Evolutionary conservation across 108 stramenopile species (phyloP), one percentile per base, ranked within the genome.

Genomic region (Conticribra weissflogii): DNA sequence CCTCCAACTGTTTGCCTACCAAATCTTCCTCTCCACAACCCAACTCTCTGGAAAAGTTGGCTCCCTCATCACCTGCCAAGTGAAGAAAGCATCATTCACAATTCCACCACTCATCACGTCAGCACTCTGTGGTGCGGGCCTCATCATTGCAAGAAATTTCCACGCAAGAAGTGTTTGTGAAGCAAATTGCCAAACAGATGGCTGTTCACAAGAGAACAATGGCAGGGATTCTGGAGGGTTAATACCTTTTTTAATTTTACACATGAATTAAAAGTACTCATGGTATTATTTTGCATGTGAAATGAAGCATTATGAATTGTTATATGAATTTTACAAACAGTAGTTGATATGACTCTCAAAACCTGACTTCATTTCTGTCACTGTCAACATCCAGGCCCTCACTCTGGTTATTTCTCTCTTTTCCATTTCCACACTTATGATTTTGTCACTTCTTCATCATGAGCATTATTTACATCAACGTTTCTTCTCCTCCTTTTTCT

Each of bases 31-130:
- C 17, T 74, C 72, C 45, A 31, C 74, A 32, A 74, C 78, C 9
- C 78, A 79, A 59, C 66, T 79, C 2, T 65, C 63, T 29, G 78
- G 78, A 14, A 79, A 79, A 61, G 27, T 79, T 21, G 78, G 78
- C 0, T 68, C 72, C 1, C 22, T 79, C 45, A 21, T 79, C 3
- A 23, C 56, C 8, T 70, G 68, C 66, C 66, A 73, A 32, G 72
- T 79, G 78, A 79, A 66, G 78, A 79, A 49, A 74, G 72, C 33
- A 67, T 74, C 30, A 73, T 79, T 58, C 72, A 74, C 34, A 74
- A 74, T 24, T 79, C 78, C 47, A 68, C 72, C 25, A 79, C 78
- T 3, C 74, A 79, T 67, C 57, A 79, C 51, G 47, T 79, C 3
- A 53, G 48, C 19, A 79, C 78, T 23, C 48, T 79, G 46, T 61